Evolutionary conservation across 306 rosid species (phyloP), one percentile per base, ranked within the genome.

Genomic region (Ziziphus jujuba): DNA sequence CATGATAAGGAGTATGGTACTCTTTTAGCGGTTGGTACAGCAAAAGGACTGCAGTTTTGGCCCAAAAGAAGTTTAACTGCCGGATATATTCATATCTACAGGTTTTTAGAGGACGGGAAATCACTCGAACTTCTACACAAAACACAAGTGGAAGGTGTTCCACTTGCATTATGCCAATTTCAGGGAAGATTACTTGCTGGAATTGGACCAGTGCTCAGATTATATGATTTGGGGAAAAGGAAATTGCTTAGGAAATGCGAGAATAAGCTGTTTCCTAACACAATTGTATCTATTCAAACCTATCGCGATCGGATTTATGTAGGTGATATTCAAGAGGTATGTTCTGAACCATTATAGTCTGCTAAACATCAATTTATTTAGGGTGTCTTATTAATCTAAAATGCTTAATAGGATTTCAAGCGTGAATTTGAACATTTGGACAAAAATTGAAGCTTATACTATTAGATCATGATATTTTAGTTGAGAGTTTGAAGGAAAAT

Each of bases 141-240:
- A 84, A 95, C 99, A 25, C 95, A 87, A 81, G 99, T 90, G 67
- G 95, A 90, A 82, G 97, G 95, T 66, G 97, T 90, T 59, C 99
- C 99, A 67, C 91, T 91, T 79, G 85, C 96, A 69, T 77, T 93
- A 66, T 77, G 90, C 77, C 97, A 93, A 77, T 93, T 93, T 76
- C 99, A 93, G 76, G 99, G 99, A 72, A 87, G 95, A 78, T 85
- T 95, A 72, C 99, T 90, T 47, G 99, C 96, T 0, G 99, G 99
- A 70, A 84, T 95, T 76, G 97, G 99, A 48, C 61, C 90, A 16
- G 96, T 87, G 51, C 96, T 90, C 63, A 85, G 97, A 72, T 72
- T 93, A 22, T 95, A 95, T 77, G 96, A 95, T 84, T 83, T 90
- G 89, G 99, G 99, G n/a, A 95, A 85, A 68, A 85, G 77, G 69